phyloP scores from a whole-genome alignment of 192 early-diverging fungal genomes.

The Glomus cerebriforme region DNA sequence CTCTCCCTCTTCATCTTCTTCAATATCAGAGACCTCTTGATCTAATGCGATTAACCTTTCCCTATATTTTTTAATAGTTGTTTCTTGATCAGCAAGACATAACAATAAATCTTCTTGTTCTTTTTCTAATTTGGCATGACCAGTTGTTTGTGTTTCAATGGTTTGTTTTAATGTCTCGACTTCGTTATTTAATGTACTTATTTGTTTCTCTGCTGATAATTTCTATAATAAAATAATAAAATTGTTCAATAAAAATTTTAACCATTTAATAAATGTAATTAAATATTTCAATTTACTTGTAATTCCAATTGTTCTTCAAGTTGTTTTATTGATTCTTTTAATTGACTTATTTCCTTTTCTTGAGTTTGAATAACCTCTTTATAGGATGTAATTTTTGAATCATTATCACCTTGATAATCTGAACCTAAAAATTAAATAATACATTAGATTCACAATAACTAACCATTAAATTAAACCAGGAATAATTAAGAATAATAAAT shows the following conservation, averaged over 20 bases:
- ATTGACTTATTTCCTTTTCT: conserved; percentile 20
- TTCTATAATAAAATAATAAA: conserved; percentile 13
- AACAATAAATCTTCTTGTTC: conserved; percentile 87
- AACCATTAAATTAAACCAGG: neutral
- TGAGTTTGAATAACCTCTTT: conserved; percentile 32
- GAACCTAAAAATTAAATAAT: neutral
- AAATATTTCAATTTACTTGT: conserved; percentile 2
- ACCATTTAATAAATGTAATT: neutral
- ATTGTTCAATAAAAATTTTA: neutral
- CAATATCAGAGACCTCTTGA: conserved; percentile 59
- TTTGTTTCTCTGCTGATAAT: conserved; percentile 33
- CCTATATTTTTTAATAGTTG: conserved; percentile 58
- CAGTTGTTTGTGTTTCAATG: conserved; percentile 17
- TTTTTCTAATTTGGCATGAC: conserved; percentile 52
- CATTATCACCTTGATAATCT: conserved; percentile 37
- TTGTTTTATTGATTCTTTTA: conserved; percentile 27
- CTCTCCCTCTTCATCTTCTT: conserved; percentile 56
- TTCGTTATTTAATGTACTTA: conserved; percentile 29
- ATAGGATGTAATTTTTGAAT: conserved; percentile 8
- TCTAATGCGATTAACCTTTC: conserved; percentile 53
- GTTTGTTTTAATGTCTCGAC: conserved; percentile 11
- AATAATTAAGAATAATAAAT: neutral
- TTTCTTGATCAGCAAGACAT: conserved; percentile 83
- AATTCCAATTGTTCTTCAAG: conserved; percentile 8
- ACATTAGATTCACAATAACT: neutral